Base-by-base conservation (phyloP, 2,329 filamentous ascomycete species). In the Pseudopithomyces chartarum region DNA sequence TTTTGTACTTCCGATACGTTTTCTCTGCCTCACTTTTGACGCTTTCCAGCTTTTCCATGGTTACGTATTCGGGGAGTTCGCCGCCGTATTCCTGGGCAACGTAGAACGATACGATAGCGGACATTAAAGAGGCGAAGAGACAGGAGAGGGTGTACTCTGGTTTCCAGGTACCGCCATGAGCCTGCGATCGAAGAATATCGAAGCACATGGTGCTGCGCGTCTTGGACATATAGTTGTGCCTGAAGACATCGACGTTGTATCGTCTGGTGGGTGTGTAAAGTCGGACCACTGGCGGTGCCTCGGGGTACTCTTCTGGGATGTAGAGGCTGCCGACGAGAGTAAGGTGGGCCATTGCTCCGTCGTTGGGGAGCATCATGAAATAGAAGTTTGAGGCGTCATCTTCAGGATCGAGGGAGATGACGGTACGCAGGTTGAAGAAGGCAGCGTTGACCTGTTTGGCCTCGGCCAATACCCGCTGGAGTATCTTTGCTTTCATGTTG, bases 91-190 rank as follows among this genome's bases (percentile, higher is more conserved):
- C 23, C 26, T 54, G 44, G 12, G 33, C 3, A 6, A 54, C 44
- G 34, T 54, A 54, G 44, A 49, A 57, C 13, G 55, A 57, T n/a
- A 57, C 55, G n/a, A 57, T 57, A 10, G 55, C 55, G 33, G 55
- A 57, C 46, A 57, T 54, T 22, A 54, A 20, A 17, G 55, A 57
- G 11, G 55, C 55, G 46, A 57, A 57, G 12, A 57, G 45, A 15
- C 45, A 57, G 7, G 50, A 54, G 44, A 57, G 51, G 4, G 55
- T 57, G 46, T 57, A 54, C 13, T 51, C 32, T 22, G 51, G 46
- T 46, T 54, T 54, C 55, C 51, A 57, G 36, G 55, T 51, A 2
- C 51, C 51, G 1, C 43, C 43, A 19, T 26, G 47, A 36, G 54
- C 48, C 23, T 49, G 19, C 19, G 48, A 52, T 42, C 54, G 54